phyloP scores from a whole-genome alignment of 768 basidiomycete genomes.

The Trametes sanguinea region DNA sequence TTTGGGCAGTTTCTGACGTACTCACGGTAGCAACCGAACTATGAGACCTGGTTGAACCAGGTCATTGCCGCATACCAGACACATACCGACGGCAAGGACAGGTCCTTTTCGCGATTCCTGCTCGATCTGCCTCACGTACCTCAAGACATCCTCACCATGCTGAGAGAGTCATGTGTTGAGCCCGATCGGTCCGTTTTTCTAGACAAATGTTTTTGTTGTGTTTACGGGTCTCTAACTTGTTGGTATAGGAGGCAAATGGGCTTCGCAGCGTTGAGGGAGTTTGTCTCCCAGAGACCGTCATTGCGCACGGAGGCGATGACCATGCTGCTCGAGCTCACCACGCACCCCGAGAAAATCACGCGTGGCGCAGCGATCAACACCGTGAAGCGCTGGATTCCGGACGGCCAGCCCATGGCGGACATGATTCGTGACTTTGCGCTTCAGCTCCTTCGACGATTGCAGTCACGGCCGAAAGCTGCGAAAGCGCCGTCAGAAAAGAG shows the following conservation, averaged over 20 bases:
- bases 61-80: constrained; percentile 80
- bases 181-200: constrained; percentile 59
- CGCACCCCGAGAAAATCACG: constrained; percentile 89
- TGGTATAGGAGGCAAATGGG: constrained; percentile 76
- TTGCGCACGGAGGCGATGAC: constrained; percentile 78
- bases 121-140: constrained; percentile 88
- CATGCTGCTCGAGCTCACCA: constrained; percentile 86
- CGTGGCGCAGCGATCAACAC: constrained; percentile 95
- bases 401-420: constrained; percentile 75
- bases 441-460: constrained; percentile 81
- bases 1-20: constrained; percentile 12
- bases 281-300: constrained; percentile 84
- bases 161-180: constrained; percentile 84
- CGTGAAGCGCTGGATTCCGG: constrained; percentile 93
- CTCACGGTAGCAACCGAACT: constrained; percentile 64
- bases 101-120: constrained; percentile 84
- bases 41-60: constrained; percentile 84
- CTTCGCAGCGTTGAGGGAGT: constrained; percentile 90
- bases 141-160: constrained; percentile 66
- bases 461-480: constrained; percentile 41
- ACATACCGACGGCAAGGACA: constrained; percentile 78
- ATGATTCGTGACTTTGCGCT: constrained; percentile 85
- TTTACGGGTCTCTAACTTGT: not conserved
- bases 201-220: constrained; percentile 40
- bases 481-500: constrained; percentile 22